Percentiles rank a stretch among this genome's conserved stretches.
Conservation (phyloP, 2,329 filamentous ascomycete genomes). For the Phialocephala sp. region DNA sequence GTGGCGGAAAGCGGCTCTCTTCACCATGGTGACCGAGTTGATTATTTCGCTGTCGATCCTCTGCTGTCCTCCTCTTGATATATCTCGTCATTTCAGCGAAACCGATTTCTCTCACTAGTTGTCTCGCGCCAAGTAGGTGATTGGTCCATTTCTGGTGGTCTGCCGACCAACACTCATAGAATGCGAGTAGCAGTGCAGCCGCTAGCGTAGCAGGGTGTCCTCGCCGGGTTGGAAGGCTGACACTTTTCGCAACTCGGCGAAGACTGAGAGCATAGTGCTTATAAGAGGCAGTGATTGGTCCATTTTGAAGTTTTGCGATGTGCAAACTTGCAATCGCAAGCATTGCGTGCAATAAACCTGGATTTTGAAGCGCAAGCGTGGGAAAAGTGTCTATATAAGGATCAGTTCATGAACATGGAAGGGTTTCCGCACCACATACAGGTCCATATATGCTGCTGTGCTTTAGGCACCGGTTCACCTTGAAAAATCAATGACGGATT, state of each 20-base stretch:
- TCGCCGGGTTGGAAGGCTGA: conserved; percentile 71
- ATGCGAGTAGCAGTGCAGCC: conserved; percentile 83
- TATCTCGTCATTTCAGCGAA: conserved; percentile 74
- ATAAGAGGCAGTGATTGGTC: conserved; percentile 78
- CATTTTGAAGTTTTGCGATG: conserved; percentile 79
- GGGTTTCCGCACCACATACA: conserved; percentile 49
- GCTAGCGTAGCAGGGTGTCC: conserved; percentile 84
- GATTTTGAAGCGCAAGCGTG: conserved; percentile 80
- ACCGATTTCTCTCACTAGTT: conserved; percentile 83
- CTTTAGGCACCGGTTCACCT: conserved; percentile 63
- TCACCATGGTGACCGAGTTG: conserved; percentile 26
- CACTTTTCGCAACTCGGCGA: conserved; percentile 76
- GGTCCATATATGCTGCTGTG: conserved; percentile 70
- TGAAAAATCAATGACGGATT: conserved; percentile 72
- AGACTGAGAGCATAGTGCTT: conserved; percentile 92
- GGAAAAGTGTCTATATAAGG: conserved; percentile 72
- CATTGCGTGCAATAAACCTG: conserved; percentile 89
- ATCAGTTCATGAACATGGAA: conserved; percentile 13
- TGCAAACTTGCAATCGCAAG: conserved; percentile 86
- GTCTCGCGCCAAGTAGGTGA: conserved; percentile 83
- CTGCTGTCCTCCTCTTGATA: conserved; percentile 65
- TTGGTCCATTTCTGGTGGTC: conserved; percentile 97
- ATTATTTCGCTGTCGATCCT: conserved; percentile 38
- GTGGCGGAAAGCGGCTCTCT: conserved; percentile 24
- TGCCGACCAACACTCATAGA: conserved; percentile 93